Conservation (phyloP, 805 yeast genomes). For the Candida ulmi region DNA sequence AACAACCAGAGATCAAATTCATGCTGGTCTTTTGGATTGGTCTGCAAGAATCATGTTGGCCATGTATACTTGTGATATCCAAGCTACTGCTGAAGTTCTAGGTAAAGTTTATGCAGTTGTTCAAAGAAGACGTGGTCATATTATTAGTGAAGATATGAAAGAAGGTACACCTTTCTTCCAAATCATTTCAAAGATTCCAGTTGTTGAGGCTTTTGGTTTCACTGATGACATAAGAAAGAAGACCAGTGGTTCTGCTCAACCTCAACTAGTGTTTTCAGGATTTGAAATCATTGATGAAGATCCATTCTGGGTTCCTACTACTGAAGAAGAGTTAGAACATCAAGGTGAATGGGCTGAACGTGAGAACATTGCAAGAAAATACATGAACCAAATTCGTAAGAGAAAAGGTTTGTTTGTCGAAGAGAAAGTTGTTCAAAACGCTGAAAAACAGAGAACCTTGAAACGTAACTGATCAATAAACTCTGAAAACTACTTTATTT, state of each 20-base stretch:
- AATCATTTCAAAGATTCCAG: conserved; percentile 80
- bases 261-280: conserved; percentile 89
- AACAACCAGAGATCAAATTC: conserved; percentile 66
- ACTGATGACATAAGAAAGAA: conserved; percentile 89
- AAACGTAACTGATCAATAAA: conserved; percentile 52
- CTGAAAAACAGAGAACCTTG: conserved; percentile 90
- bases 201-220: conserved; percentile 93
- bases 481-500: neutral
- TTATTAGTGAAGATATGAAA: conserved; percentile 89
- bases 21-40: conserved; percentile 66
- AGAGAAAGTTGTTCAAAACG: conserved; percentile 84
- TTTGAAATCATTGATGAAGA: conserved; percentile 82
- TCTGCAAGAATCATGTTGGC: conserved; percentile 91
- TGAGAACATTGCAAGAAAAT: conserved; percentile 83
- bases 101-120: conserved; percentile 96
- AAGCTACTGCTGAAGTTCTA: conserved; percentile 87
- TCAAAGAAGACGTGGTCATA: conserved; percentile 79
- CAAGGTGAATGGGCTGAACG: conserved; percentile 89
- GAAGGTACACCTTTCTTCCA: conserved; percentile 98
- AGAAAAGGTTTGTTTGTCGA: conserved; percentile 88
- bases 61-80: conserved; percentile 90
- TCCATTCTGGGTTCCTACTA: conserved; percentile 99
- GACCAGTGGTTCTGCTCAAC: conserved; percentile 96
- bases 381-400: conserved; percentile 76
- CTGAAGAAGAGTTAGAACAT: conserved; percentile 93